A percentile compares a stretch with the other conserved stretches of the same genome.
Conservation (phyloP, 2,329 filamentous ascomycete genomes). For the Meredithiella fracta region DNA sequence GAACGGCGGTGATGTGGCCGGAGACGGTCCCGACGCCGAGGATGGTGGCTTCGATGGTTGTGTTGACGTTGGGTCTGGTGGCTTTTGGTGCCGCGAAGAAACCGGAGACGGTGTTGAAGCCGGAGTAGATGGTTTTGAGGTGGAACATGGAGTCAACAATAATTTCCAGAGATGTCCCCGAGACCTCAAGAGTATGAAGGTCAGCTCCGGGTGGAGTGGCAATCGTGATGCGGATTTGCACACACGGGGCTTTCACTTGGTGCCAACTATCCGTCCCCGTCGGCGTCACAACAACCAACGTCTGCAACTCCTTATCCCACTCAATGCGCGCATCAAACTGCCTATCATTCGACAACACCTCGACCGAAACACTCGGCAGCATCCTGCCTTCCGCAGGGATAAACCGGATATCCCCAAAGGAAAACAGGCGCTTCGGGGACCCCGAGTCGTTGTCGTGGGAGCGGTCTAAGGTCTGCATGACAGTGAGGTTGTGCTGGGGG, state of each 20-base stretch:
- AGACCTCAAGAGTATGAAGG: neutral
- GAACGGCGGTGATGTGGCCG: neutral
- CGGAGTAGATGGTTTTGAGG: neutral
- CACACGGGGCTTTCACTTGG: neutral
- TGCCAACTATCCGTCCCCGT: neutral
- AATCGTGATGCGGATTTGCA: constrained; percentile 1
- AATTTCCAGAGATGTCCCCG: neutral
- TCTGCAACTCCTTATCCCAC: neutral
- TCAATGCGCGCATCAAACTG: neutral
- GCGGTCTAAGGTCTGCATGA: neutral
- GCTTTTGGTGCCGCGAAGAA: neutral
- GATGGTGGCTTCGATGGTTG: neutral
- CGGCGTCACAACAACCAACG: neutral
- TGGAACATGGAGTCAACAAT: neutral
- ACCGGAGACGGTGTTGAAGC: neutral
- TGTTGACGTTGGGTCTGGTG: neutral
- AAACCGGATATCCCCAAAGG: constrained; percentile 1
- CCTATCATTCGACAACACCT: neutral
- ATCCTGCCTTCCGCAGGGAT: neutral
- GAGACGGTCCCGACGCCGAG: neutral
- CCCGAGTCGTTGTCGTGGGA: neutral
- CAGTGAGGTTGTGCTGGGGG: neutral
- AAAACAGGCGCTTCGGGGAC: neutral
- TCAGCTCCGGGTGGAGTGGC: neutral
- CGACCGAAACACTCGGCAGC: neutral